Evolutionary conservation across 163 green algal species (phyloP).

Genomic region (Trebouxiophyceae sp.): DNA sequence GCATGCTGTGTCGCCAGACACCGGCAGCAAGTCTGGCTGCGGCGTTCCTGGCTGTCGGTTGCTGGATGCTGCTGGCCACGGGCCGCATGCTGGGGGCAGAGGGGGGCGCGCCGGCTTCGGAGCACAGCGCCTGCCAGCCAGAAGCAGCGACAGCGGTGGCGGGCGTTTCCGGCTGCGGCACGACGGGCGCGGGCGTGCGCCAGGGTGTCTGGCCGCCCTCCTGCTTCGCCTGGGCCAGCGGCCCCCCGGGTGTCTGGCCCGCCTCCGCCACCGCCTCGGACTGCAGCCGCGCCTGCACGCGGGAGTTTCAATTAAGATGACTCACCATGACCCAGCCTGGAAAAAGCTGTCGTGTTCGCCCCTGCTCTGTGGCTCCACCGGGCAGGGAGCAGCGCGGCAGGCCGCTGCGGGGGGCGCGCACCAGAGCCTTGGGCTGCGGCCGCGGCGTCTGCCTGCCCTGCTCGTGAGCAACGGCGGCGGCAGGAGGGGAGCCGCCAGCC

Average conservation of each 20-base stretch:
- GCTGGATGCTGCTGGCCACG: neutral
- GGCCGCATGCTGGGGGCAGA: neutral
- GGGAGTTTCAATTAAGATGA: too few relatives aligned
- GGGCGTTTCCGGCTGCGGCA: constrained; percentile 26
- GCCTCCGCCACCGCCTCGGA: neutral
- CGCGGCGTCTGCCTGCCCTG: too few relatives aligned
- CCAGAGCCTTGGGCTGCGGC: too few relatives aligned
- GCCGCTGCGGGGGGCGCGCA: too few relatives aligned
- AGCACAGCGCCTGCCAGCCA: constrained; percentile 37
- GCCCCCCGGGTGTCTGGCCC: neutral
- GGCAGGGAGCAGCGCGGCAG: too few relatives aligned
- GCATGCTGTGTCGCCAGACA: neutral
- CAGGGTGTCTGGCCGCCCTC: constrained; percentile 17
- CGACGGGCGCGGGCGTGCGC: constrained; percentile 20
- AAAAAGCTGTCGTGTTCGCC: neutral
- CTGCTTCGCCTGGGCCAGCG: neutral
- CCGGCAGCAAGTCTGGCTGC: neutral
- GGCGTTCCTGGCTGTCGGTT: neutral
- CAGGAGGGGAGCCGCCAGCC: too few relatives aligned
- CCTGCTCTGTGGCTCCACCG: neutral
- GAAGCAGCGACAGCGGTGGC: constrained; percentile 25
- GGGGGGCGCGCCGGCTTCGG: neutral
- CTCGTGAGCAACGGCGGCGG: too few relatives aligned
- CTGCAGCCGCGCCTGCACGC: neutral
- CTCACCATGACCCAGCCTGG: neutral